These are phyloP conservation scores for Aegilops umbellulata DNA, from an alignment of 176 grass and related monocot genomes.

Conservation along the genomic window DNA sequence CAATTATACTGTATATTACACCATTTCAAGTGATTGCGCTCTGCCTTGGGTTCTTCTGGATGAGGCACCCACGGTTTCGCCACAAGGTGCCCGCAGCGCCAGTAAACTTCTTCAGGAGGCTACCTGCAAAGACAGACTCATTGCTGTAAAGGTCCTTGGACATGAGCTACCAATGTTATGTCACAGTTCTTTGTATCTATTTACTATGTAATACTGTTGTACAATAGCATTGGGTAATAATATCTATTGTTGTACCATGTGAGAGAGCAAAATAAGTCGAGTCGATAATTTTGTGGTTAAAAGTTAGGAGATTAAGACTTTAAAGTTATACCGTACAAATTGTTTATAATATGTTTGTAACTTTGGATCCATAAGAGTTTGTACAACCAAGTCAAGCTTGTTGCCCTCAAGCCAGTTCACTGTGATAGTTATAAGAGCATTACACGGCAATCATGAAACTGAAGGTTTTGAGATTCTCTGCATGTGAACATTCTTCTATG, in stretches of 20 bases:
- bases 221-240: constrained; percentile 20
- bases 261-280: constrained; percentile 16
- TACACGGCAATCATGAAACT: background rate
- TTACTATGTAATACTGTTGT: constrained; percentile 34
- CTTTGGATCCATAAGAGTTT: background rate
- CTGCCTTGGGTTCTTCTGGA: constrained; percentile 62
- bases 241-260: constrained; percentile 7
- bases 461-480: background rate
- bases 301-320: constrained; percentile 16
- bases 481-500: constrained; percentile 3
- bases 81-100: constrained; percentile 62
- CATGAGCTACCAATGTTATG: constrained; percentile 3
- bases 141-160: constrained; percentile 54
- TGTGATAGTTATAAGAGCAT: background rate
- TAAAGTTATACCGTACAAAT: background rate
- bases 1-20: constrained; percentile 56
- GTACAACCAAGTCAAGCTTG: constrained; percentile 3
- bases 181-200: constrained; percentile 12
- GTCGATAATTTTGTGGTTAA: background rate
- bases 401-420: background rate
- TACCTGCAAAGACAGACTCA: constrained; percentile 85
- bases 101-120: constrained; percentile 79
- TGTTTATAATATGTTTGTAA: constrained; percentile 15
- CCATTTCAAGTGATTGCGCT: constrained; percentile 57
- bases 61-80: constrained; percentile 93